A percentile compares a stretch with the other conserved stretches of the same genome.
Evolutionary conservation across 2,329 filamentous ascomycete species (phyloP).

Genomic region (Penicillium sp.): DNA sequence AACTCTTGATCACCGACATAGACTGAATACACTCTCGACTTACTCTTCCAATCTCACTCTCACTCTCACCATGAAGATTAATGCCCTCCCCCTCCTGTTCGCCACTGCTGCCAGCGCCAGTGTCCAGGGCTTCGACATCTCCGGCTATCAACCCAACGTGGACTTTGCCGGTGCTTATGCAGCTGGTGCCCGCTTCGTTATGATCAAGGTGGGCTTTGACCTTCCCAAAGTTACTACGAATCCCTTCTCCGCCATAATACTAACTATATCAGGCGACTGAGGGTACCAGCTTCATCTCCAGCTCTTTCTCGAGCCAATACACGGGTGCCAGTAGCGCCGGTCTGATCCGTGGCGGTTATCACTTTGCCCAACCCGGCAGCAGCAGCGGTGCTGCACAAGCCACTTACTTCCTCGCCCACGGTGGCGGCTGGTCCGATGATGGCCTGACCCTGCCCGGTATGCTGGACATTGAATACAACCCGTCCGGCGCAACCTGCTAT

Average conservation of each 20-base stretch:
- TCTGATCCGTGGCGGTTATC: slow-evolving; percentile 58
- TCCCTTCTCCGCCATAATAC: neutral
- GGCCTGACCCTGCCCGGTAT: slow-evolving; percentile 58
- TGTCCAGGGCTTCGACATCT: slow-evolving; percentile 38
- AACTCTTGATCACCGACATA: neutral
- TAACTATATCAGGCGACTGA: slow-evolving; percentile 50
- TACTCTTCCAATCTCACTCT: neutral
- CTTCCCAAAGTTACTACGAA: too few species aligned
- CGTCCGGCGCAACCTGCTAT: slow-evolving; percentile 45
- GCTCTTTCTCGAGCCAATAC: slow-evolving; percentile 53
- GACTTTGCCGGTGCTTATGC: slow-evolving; percentile 31
- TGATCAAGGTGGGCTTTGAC: slow-evolving; percentile 31
- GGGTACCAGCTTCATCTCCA: slow-evolving; percentile 49
- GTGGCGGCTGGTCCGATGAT: slow-evolving; percentile 56
- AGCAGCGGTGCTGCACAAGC: slow-evolving; percentile 52
- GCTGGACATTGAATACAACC: slow-evolving; percentile 55
- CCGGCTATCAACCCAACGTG: slow-evolving; percentile 30
- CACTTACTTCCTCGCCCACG: slow-evolving; percentile 53
- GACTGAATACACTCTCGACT: neutral
- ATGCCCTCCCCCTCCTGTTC: slow-evolving; percentile 16
- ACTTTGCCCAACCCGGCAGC: slow-evolving; percentile 53
- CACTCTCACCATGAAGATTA: slow-evolving; percentile 19
- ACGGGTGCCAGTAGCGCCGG: slow-evolving; percentile 51
- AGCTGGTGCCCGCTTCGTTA: slow-evolving; percentile 35
- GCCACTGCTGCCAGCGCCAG: slow-evolving; percentile 22